Base-by-base conservation (phyloP, 2,329 filamentous ascomycete genomes). In the Xylaria sp. region DNA sequence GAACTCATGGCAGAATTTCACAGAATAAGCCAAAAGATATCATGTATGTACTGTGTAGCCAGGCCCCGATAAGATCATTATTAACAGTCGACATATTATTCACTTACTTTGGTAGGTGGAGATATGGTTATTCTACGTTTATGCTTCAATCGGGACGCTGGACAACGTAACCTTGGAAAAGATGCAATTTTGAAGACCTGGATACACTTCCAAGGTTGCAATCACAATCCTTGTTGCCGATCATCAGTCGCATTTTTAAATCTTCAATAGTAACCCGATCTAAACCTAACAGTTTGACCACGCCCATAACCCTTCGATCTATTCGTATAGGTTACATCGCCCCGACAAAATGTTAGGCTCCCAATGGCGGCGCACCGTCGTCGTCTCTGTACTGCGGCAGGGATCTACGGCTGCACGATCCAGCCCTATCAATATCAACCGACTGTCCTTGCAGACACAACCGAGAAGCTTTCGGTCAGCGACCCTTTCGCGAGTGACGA, bases 341-440 rank as follows among this genome's bases (percentile, higher is more conserved):
- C 25, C 28, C 46, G 10, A 36, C 50, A 59, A n/a, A 9, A 76
- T 77, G 76, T 34, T 73, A 18, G 72, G 73, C 66, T 52, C 68
- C 43, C 70, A 64, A 39, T 75, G 72, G 56, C 68, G 70, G 60
- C 72, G 72, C 65, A 65, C 72, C n/a, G 67, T 66, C n/a, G 67
- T 66, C 48, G 63, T 69, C 55, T 66, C 71, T 57, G 63, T 65
- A n/a, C 43, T 70, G 30, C 68, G 62, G 43, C 73, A 62, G 63
- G 60, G 60, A 43, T 61, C 63, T 46, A n/a, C 66, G 18, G 60
- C 69, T 32, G 50, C 70, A 56, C 70, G 53, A 58, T 43, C 56
- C 20, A 60, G 60, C 41, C 68, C 60, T 36, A 36, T 64, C 30
- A 60, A 50, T 32, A 36, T 64, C 34, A 57, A 53, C 46, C 57